phyloP scores from a whole-genome alignment of 225 moss, liverwort and hornwort genomes.

The Polytrichum commune region DNA sequence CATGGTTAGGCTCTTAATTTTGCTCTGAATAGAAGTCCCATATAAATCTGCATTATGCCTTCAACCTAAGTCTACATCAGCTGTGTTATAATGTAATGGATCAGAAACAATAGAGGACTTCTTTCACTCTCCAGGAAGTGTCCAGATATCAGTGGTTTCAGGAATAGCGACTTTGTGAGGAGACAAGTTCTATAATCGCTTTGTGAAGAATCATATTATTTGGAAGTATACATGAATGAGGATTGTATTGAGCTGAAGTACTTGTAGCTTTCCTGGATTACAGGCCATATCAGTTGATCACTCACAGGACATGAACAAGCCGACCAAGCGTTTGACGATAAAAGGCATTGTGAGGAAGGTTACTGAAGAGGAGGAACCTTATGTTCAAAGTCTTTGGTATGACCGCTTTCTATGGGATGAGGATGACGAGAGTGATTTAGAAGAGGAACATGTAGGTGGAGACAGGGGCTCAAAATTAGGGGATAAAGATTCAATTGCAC shows the following conservation, averaged over 20 bases:
- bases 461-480: constrained; percentile 27
- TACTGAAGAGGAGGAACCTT: constrained; percentile 86
- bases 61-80: too few relatives aligned
- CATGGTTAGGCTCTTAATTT: too few relatives aligned
- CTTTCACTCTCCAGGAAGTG: too few relatives aligned
- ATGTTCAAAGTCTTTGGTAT: constrained; percentile 93
- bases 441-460: constrained; percentile 39
- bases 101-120: too few relatives aligned
- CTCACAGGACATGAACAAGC: constrained; percentile 75
- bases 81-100: too few relatives aligned
- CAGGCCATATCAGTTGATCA: constrained; percentile 81
- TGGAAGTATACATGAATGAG: too few relatives aligned
- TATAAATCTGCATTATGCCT: too few relatives aligned
- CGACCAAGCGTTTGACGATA: constrained; percentile 76
- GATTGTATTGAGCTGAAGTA: neutral
- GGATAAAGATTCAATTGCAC: constrained; percentile 25
- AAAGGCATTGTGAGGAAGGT: constrained; percentile 79
- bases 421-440: constrained; percentile 54
- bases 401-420: constrained; percentile 81
- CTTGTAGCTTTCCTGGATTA: constrained; percentile 11
- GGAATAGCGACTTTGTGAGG: too few relatives aligned
- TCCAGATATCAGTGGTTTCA: too few relatives aligned
- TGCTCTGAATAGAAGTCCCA: too few relatives aligned
- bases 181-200: too few relatives aligned
- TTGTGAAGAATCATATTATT: too few relatives aligned